Conservation (phyloP, 1,284 basidiomycete species). For the Leccinum huronense region DNA sequence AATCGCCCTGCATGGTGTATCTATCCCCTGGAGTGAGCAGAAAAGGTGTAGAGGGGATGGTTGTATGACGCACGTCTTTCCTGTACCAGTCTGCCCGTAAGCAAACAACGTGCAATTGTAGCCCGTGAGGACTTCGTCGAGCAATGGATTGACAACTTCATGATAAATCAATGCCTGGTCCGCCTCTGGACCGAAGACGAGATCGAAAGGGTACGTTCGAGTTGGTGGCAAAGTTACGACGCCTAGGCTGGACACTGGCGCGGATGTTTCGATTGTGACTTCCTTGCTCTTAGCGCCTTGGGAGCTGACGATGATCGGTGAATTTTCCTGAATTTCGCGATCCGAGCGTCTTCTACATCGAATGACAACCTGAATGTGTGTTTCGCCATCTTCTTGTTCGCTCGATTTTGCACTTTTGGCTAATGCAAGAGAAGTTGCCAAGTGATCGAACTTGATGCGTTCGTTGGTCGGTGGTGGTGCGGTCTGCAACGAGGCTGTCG, state of each 20-base stretch:
- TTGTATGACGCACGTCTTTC: constrained; percentile 87
- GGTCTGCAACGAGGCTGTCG: constrained; percentile 20
- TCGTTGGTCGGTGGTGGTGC: constrained; percentile 20
- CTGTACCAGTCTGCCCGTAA: constrained; percentile 98
- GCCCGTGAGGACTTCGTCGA: constrained; percentile 90
- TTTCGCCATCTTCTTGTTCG: constrained; percentile 50
- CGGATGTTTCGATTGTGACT: constrained; percentile 76
- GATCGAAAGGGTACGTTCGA: constrained; percentile 87
- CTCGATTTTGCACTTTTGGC: constrained; percentile 17
- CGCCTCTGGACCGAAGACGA: constrained; percentile 95
- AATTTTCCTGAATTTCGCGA: constrained; percentile 76
- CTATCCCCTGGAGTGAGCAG: constrained; percentile 41
- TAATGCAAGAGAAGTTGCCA: constrained; percentile 25
- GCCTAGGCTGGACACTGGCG: constrained; percentile 62
- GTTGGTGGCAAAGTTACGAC: constrained; percentile 66
- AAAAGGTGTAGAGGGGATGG: constrained; percentile 5
- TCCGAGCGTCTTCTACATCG: constrained; percentile 82
- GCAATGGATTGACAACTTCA: constrained; percentile 90
- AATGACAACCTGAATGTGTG: constrained; percentile 90
- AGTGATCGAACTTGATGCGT: constrained; percentile 21
- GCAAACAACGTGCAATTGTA: constrained; percentile 99
- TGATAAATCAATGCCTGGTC: constrained; percentile 95
- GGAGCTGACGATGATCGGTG: constrained; percentile 79
- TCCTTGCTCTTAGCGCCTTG: constrained; percentile 70
- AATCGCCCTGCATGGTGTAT: constrained; percentile 94